Evolutionary conservation across 2,329 filamentous ascomycete genomes (phyloP), one percentile per base, ranked within the genome.

Genomic region (Ophiostoma pallidulum): DNA sequence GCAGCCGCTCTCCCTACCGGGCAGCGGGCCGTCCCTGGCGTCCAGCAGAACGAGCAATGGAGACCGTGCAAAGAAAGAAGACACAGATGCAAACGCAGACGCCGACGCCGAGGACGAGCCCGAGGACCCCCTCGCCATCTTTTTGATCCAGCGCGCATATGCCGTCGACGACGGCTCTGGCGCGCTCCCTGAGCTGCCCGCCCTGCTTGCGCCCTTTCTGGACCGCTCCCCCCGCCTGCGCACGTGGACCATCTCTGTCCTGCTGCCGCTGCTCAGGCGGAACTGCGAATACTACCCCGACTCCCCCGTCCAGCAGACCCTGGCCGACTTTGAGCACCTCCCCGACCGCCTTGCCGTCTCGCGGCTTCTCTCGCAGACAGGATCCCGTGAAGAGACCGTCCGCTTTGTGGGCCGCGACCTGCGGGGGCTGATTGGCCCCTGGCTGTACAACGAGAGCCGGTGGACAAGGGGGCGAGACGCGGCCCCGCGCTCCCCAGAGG

Each of bases 141-240:
- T 90, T 59, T 63, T 91, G 6, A 71, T 86, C 41, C 76, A 79
- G 53, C 75, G 85, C 49, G 74, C 83, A 6, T 75, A 83, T 57
- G 74, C 74, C 32, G 80, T 91, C 52, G 84, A 90, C 58, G 67
- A 77, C 45, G 77, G 85, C 60, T 82, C 84, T 1, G 85, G 86
- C n/a, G 66, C 88, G 51, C 68, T 90, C 18, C 70, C 73, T n/a
- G 74, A 84, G 54, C 61, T 89, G 1, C 80, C 82, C 0, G 70
- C 73, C n/a, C 69, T 91, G 26, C 66, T 89, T 16, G 67, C 72
- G 19, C 84, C 85, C 0, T 90, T 89, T 59, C 67, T 88, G 14
- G 66, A 75, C 41, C 71, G 76, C 49, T 75, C 76, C 32, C 69
- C 77, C 8, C 75, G 71, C 48, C 67, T 90, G 32, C 74, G 78